Percentiles rank a stretch among this genome's conserved stretches.
These are phyloP conservation scores for Daldinia eschscholtzii DNA, from an alignment of 2,329 filamentous ascomycete genomes.

Conservation along the genomic window DNA sequence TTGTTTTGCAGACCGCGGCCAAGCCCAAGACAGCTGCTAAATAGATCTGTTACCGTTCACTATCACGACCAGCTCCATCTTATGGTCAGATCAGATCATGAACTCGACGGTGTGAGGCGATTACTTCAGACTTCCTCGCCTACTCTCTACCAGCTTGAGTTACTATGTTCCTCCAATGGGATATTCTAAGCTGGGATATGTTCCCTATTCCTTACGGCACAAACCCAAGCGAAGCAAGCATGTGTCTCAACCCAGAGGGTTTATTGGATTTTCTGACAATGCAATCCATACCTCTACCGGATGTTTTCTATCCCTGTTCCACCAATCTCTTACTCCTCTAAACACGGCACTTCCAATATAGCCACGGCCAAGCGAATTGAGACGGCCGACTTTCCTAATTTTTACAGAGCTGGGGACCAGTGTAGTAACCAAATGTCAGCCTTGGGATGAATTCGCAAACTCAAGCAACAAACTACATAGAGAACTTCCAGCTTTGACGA, in stretches of 20 bases:
- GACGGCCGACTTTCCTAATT: slow-evolving; percentile 10
- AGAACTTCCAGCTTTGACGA: background rate
- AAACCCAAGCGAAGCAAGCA: background rate
- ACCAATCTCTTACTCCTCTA: slow-evolving; percentile 9
- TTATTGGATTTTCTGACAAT: background rate
- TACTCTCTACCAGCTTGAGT: slow-evolving; percentile 11
- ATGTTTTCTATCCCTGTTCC: slow-evolving; percentile 23
- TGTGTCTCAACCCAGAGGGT: background rate
- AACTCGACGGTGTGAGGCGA: slow-evolving; percentile 9
- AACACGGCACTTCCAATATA: background rate
- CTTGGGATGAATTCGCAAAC: background rate
- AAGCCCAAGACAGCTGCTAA: slow-evolving; percentile 50
- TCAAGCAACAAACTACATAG: background rate
- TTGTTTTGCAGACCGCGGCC: slow-evolving; percentile 31
- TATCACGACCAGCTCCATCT: slow-evolving; percentile 6
- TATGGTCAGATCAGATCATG: background rate
- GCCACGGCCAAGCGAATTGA: background rate
- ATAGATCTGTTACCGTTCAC: slow-evolving; percentile 24
- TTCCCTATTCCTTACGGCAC: slow-evolving; percentile 3
- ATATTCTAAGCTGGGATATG: background rate
- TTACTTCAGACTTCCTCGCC: slow-evolving; percentile 4
- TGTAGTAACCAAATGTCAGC: background rate
- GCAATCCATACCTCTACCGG: background rate
- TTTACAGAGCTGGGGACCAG: background rate
- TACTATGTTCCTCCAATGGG: slow-evolving; percentile 4